Evolutionary conservation across 305 asterid genomes (phyloP), one percentile per base, ranked within the genome.

Genomic region (Fraxinus sp.): DNA sequence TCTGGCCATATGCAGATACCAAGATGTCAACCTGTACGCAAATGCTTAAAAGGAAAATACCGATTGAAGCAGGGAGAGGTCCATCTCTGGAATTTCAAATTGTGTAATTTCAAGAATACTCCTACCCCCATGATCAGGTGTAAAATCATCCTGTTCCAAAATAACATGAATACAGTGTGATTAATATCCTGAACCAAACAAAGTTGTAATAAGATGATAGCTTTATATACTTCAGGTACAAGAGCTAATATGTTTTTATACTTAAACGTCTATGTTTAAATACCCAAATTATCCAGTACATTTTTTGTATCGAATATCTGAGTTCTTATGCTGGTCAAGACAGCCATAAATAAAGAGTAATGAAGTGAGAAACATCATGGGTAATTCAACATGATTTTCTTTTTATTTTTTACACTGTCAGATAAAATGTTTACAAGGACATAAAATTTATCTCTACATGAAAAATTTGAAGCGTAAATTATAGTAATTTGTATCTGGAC

Each of bases 21-120:
- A 79, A 78, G 80, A 80, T 52, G 55, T 64, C 52, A 85, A 78
- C 82, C 76, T 81, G 71, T 49, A 71, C 78, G 73, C 18, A 57
- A 52, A 41, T 62, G 75, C 77, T 59, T 64, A 73, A 81, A 81
- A 59, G 71, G 85, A 74, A 62, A 80, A 80, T 89, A 96, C 97
- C 91, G 70, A 71, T 81, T 84, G 85, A 84, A 87, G 86, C 83
- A 84, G 82, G 68, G 91, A 86, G 11, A 80, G 41, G 78, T 91
- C 89, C 88, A 93, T 86, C 91, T 90, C 95, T 28, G 93, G 92
- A 84, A 92, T 85, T 85, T 96, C 99, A 89, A 93, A 95, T 59
- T 89, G 92, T 87, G 88, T 20, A 83, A 87, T 87, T 33, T 86
- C 59, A 82, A 82, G 76, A 43, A 46, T 86, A 83, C 84, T 81